Conservation (phyloP, 2,329 filamentous ascomycete species). For the Penicillium sp. region DNA sequence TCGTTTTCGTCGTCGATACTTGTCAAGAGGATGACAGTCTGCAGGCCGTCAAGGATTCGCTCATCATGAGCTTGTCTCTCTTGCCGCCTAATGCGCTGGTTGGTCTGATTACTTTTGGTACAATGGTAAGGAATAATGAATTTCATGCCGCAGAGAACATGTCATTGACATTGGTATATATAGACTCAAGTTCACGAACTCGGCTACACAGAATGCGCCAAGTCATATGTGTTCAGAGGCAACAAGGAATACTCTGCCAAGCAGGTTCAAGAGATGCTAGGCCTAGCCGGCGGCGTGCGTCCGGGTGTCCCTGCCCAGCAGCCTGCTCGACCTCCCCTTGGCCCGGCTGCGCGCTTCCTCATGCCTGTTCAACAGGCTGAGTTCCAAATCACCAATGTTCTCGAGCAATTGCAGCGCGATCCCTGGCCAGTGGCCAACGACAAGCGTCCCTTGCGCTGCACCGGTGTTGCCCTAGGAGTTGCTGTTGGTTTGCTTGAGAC, state of each 20-base stretch:
- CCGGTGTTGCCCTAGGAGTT: conserved; percentile 93
- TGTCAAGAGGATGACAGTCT: conserved; percentile 68
- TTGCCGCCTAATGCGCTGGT: conserved; percentile 64
- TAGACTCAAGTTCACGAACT: conserved; percentile 95
- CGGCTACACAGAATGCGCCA: conserved; percentile 95
- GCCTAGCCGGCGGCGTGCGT: conserved; percentile 68
- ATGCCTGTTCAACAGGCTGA: conserved; percentile 94
- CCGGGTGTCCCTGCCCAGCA: conserved; percentile 63
- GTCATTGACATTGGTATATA: conserved; percentile 4
- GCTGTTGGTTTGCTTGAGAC: conserved; percentile 89
- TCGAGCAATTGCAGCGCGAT: conserved; percentile 94
- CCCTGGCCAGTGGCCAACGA: conserved; percentile 97
- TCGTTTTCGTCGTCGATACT: conserved; percentile 67
- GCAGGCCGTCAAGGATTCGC: conserved; percentile 65
- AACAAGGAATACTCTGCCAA: conserved; percentile 98
- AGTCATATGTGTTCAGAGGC: conserved; percentile 96
- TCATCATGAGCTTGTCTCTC: conserved; percentile 65
- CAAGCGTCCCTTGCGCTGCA: conserved; percentile 84
- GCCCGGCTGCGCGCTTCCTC: conserved; percentile 83
- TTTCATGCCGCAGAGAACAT: conserved; percentile 1
- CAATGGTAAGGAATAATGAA: conserved; percentile 67
- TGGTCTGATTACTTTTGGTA: conserved; percentile 70
- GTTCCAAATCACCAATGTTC: conserved; percentile 92
- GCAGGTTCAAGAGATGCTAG: conserved; percentile 99
- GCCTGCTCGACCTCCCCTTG: conserved; percentile 71